Conservation (phyloP, 176 grass and related monocot genomes). For the Bothriochloa decipiens region DNA sequence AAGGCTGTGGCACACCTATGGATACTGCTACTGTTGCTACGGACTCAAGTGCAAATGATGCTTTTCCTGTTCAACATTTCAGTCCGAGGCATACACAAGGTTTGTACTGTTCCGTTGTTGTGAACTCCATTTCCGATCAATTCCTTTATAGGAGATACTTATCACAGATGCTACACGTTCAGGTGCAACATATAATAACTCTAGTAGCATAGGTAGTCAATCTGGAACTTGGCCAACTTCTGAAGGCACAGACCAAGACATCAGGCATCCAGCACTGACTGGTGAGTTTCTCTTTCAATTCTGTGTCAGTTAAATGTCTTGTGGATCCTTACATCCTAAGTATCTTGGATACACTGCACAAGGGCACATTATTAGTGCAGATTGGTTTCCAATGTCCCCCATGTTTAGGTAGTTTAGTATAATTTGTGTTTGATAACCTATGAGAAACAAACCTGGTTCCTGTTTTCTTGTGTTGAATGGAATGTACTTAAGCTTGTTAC, state of each 20-base stretch:
- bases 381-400: neutral
- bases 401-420: neutral
- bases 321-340: neutral
- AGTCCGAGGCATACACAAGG: conserved; percentile 50
- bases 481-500: neutral
- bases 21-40: conserved; percentile 41
- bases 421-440: neutral
- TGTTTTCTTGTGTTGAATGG: neutral
- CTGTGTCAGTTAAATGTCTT: neutral
- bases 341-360: conserved; percentile 4
- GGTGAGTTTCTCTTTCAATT: conserved; percentile 51
- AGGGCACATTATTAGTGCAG: neutral
- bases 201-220: conserved; percentile 63
- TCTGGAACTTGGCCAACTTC: conserved; percentile 57
- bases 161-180: conserved; percentile 22
- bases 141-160: neutral
- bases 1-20: conserved; percentile 40
- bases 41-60: conserved; percentile 37
- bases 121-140: neutral
- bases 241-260: conserved; percentile 61
- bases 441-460: neutral
- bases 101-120: conserved; percentile 23
- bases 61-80: conserved; percentile 37
- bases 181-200: conserved; percentile 53
- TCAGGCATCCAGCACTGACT: conserved; percentile 45